phyloP scores from a whole-genome alignment of 179 eudicot genomes.

The Corrigiola litoralis region DNA sequence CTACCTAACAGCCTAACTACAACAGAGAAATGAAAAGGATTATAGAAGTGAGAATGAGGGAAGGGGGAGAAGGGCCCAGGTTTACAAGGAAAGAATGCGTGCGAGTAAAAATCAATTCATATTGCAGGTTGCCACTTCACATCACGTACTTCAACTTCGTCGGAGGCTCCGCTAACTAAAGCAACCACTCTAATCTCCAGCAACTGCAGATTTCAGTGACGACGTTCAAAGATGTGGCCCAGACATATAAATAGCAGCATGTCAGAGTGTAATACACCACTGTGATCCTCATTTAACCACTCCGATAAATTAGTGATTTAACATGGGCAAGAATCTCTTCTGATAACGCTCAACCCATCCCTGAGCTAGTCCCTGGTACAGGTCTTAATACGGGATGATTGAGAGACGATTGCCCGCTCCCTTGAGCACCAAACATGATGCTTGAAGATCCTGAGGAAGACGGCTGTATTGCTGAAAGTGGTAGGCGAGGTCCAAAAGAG shows the following conservation, averaged over 20 bases:
- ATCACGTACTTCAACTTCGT: no score
- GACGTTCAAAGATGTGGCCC: background rate
- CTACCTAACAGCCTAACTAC: no score
- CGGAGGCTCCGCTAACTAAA: no score
- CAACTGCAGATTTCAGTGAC: background rate
- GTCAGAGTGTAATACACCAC: no score
- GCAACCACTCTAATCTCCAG: background rate
- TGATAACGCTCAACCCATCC: slow-evolving; percentile 36
- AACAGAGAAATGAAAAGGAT: no score
- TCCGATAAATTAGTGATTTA: background rate
- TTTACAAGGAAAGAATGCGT: no score
- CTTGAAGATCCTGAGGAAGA: slow-evolving; percentile 42
- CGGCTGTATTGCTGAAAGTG: slow-evolving; percentile 69
- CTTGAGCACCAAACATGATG: slow-evolving; percentile 38
- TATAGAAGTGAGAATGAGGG: no score
- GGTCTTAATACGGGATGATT: slow-evolving; percentile 55
- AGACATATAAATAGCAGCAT: background rate
- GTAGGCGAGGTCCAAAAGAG: slow-evolving; percentile 67
- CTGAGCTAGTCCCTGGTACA: slow-evolving; percentile 58
- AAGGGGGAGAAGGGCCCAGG: no score
- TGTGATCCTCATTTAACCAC: background rate
- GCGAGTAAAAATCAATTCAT: no score
- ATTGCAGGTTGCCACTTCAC: no score
- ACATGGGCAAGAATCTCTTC: background rate
- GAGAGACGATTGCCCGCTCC: slow-evolving; percentile 40